Percentiles rank a stretch among this genome's conserved stretches.
Conservation (phyloP, 139 green algal genomes). For the Chlamydomonas sphaeroides region DNA sequence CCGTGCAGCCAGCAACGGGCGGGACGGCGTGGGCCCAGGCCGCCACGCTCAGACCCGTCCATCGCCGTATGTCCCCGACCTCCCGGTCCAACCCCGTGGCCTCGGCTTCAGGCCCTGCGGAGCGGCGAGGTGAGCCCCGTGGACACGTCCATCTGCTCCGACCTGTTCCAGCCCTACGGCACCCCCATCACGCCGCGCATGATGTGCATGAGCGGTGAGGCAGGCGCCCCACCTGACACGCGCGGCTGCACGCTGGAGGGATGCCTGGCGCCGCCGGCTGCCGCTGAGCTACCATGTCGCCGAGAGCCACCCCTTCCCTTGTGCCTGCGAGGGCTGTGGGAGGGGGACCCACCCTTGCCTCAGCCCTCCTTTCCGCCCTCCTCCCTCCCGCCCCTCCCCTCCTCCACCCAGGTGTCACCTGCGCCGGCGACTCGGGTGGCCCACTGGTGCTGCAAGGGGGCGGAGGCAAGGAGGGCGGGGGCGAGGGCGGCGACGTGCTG, state of each 20-base stretch:
- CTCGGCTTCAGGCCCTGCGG: too few relatives aligned
- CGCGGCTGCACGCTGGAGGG: background rate
- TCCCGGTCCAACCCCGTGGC: too few relatives aligned
- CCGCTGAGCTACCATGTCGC: too few relatives aligned
- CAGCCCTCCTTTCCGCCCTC: background rate
- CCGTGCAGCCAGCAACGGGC: too few relatives aligned
- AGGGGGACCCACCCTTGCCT: background rate
- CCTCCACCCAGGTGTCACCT: slow-evolving; percentile 22
- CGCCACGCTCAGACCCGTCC: too few relatives aligned
- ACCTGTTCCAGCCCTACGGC: slow-evolving; percentile 32
- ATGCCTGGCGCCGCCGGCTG: too few relatives aligned
- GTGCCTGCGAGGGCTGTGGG: too few relatives aligned
- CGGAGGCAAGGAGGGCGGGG: background rate
- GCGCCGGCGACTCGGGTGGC: slow-evolving; percentile 36
- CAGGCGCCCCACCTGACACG: too few relatives aligned
- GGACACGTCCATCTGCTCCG: background rate
- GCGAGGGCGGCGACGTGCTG: slow-evolving; percentile 9
- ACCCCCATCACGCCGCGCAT: slow-evolving; percentile 28
- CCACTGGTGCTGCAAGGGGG: background rate
- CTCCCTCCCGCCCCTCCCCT: background rate
- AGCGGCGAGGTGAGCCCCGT: background rate
- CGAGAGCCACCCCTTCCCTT: too few relatives aligned
- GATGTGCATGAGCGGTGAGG: slow-evolving; percentile 35
- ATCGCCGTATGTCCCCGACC: too few relatives aligned
- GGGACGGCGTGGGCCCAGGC: too few relatives aligned